phyloP scores from a whole-genome alignment of 495 filamentous ascomycete genomes.

The Durotheca rogersii region DNA sequence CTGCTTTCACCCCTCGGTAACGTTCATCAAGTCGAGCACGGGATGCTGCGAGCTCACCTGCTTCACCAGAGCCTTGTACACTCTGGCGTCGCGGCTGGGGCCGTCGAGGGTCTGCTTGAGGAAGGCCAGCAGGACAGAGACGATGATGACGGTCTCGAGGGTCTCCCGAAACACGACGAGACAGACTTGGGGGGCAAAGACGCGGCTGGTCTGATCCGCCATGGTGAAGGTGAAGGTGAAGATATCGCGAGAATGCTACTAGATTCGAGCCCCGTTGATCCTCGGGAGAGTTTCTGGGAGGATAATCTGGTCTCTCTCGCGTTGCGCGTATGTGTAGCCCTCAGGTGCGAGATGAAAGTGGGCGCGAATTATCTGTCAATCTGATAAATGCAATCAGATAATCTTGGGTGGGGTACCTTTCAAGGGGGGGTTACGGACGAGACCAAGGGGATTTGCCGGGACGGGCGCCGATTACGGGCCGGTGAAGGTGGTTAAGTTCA shows the following conservation, averaged over 20 bases:
- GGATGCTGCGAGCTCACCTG: conserved; percentile 55
- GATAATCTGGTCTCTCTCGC: not conserved
- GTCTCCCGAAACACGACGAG: conserved; percentile 86
- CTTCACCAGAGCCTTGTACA: conserved; percentile 67
- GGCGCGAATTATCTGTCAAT: conserved; percentile 32
- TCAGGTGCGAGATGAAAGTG: conserved; percentile 1
- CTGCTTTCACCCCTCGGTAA: too few species aligned
- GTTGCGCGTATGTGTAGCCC: not conserved
- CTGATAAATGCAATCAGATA: conserved; percentile 35
- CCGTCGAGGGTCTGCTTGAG: conserved; percentile 73
- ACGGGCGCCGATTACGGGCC: conserved; percentile 19
- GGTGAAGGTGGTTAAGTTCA: too few species aligned
- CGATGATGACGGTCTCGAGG: conserved; percentile 76
- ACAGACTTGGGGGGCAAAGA: conserved; percentile 72
- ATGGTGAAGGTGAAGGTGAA: conserved; percentile 31
- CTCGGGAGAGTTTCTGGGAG: conserved; percentile 2
- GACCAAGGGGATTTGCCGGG: conserved; percentile 7
- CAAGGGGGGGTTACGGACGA: too few species aligned
- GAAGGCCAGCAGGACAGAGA: conserved; percentile 79
- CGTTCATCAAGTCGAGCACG: not conserved
- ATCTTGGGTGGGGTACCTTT: conserved; percentile 16
- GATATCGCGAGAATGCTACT: not conserved
- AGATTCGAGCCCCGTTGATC: not conserved
- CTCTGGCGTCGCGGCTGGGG: conserved; percentile 52
- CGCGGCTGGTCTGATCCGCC: conserved; percentile 42